Base-by-base conservation (phyloP, 768 basidiomycete genomes). In the Lenzites betulinus region DNA sequence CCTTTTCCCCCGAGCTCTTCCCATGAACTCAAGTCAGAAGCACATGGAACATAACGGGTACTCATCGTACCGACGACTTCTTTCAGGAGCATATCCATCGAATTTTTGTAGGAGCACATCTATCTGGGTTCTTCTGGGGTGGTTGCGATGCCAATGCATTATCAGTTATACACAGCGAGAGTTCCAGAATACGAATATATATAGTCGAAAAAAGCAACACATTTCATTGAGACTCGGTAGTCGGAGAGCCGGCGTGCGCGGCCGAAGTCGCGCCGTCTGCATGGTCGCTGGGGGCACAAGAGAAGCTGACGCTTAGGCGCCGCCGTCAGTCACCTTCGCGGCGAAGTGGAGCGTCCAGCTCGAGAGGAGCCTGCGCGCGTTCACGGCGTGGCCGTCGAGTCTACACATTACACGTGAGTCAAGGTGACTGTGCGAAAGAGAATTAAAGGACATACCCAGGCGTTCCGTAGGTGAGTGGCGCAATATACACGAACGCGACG, bases 291-390 rank as follows among this genome's bases (percentile, higher is more conserved):
- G 1, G 9, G n/a, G n/a, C n/a, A n/a, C n/a, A 4, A 38, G 30
- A 20, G 30, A 5, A 38, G 20, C 22, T 2, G 28, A 25, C 2
- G n/a, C 47, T 30, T 25, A 57, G 7, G 42, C n/a, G 3, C 26
- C n/a, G 3, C 26, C 42, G 25, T 63, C 62, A 5, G 58, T 62
- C 30, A 54, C 78, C 77, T 91, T 92, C 26, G 85, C 89, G 33
- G 90, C 90, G 69, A 93, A 94, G 78, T 98, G 95, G 71, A 98
- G 79, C 35, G 94, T 96, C 96, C 96, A 98, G 58, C 88, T 90
- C 26, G 87, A 85, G 57, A 98, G 76, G 38, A 98, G 73, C 60
- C 93, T 84, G 73, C 92, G 85, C 67, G 84, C 79, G 72, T 94
- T 93, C 65, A 99, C 93, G 69, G 86, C 77, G 28, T 92, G 88